These are phyloP conservation scores for Selaginella tamariscina DNA, from an alignment of 75 land plant species.

Conservation along the genomic window DNA sequence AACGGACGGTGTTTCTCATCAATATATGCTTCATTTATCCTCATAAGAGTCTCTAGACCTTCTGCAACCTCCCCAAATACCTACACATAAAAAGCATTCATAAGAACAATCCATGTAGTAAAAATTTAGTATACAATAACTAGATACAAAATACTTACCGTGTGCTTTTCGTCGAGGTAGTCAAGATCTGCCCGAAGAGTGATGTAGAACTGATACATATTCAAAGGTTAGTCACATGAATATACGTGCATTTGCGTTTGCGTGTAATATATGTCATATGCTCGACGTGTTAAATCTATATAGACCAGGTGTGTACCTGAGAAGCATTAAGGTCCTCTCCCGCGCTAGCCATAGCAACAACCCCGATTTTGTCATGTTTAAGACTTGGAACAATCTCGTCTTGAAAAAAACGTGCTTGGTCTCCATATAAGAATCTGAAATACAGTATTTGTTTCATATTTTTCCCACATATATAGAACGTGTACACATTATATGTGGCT, in stretches of 20 bases:
- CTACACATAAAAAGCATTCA: conserved; percentile 24
- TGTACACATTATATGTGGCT: no score
- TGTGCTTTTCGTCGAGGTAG: conserved; percentile 95
- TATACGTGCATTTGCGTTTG: neutral
- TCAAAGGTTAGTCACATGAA: neutral
- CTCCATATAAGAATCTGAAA: conserved; percentile 83
- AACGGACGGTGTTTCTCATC: conserved; percentile 78
- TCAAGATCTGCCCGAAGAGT: conserved; percentile 85
- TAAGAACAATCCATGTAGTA: neutral
- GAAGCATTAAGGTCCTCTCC: conserved; percentile 96
- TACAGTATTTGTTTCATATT: no score
- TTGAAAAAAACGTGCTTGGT: conserved; percentile 82
- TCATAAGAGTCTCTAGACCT: conserved; percentile 58
- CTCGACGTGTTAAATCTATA: neutral
- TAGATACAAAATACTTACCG: conserved; percentile 41
- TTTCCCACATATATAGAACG: no score
- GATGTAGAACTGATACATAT: conserved; percentile 61
- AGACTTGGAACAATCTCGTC: conserved; percentile 84
- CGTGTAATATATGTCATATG: neutral
- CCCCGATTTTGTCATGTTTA: conserved; percentile 82
- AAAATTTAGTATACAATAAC: neutral
- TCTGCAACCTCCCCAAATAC: conserved; percentile 93
- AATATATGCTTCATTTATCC: conserved; percentile 91
- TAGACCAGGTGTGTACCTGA: conserved; percentile 42
- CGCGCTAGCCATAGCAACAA: conserved; percentile 96